A percentile compares a stretch with the other conserved stretches of the same genome.
Conservation (phyloP, 2,329 filamentous ascomycete species). For the Penicillium sp. region DNA sequence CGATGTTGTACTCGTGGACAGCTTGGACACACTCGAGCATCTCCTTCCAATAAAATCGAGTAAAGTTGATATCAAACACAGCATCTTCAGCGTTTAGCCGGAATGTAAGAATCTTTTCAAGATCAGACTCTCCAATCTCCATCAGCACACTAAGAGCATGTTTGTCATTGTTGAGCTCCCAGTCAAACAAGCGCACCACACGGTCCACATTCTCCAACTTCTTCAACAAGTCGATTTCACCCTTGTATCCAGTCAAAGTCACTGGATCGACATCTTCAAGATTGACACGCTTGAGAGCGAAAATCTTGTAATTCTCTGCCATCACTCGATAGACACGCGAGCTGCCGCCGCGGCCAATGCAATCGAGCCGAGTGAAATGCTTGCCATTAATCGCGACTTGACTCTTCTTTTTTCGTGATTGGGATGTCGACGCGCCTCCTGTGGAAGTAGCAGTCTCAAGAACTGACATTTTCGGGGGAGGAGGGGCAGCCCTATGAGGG, state of each 20-base stretch:
- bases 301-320: conserved; percentile 93
- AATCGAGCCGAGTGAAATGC: conserved; percentile 83
- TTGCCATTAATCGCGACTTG: conserved; percentile 88
- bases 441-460: conserved; percentile 85
- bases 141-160: conserved; percentile 87
- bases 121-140: conserved; percentile 94
- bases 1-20: conserved; percentile 86
- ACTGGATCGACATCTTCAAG: conserved; percentile 83
- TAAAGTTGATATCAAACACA: conserved; percentile 81
- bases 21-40: conserved; percentile 95
- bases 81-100: conserved; percentile 70
- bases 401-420: conserved; percentile 72
- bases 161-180: conserved; percentile 89
- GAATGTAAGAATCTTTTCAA: conserved; percentile 78
- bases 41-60: conserved; percentile 98
- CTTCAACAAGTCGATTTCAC: conserved; percentile 87
- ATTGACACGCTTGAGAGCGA: conserved; percentile 89
- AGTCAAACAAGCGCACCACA: conserved; percentile 87
- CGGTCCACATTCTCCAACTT: conserved; percentile 81
- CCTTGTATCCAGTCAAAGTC: conserved; percentile 83
- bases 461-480: conserved; percentile 94
- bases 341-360: conserved; percentile 86
- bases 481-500: conserved; percentile 72
- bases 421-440: conserved; percentile 73
- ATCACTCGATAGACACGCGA: conserved; percentile 95